A percentile compares a stretch with the other conserved stretches of the same genome.
Evolutionary conservation across 441 rosid species (phyloP).

Genomic region (Erodium texanum): DNA sequence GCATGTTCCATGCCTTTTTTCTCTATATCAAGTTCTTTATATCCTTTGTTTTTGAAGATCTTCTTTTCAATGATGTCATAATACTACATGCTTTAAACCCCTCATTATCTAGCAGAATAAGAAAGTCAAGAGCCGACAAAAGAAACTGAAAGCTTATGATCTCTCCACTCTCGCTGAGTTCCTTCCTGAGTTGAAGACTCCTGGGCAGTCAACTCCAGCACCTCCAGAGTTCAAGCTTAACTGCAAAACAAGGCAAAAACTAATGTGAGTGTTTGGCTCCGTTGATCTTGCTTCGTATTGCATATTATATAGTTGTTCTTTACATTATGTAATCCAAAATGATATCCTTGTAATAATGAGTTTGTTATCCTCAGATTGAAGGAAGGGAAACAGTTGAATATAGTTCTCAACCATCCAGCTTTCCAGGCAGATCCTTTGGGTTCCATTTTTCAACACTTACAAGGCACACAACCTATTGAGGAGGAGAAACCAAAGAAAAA

Average conservation of each 20-base stretch:
- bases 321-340: background rate
- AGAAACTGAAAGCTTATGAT: constrained; percentile 59
- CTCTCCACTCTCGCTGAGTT: constrained; percentile 58
- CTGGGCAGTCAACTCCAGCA: constrained; percentile 25
- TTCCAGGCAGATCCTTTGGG: constrained; percentile 66
- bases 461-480: constrained; percentile 46
- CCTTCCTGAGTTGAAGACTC: constrained; percentile 55
- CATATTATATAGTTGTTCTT: background rate
- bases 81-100: constrained; percentile 4
- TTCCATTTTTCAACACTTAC: constrained; percentile 60
- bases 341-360: background rate
- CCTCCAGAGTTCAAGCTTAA: constrained; percentile 46
- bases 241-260: constrained; percentile 56
- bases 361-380: constrained; percentile 38
- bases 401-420: constrained; percentile 54
- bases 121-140: constrained; percentile 40
- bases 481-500: constrained; percentile 55
- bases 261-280: constrained; percentile 34
- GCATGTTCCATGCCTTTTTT: too few species aligned
- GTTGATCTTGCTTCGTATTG: background rate
- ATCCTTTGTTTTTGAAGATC: background rate
- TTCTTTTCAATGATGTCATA: background rate
- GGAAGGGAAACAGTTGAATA: constrained; percentile 51
- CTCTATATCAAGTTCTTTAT: background rate
- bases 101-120: constrained; percentile 28